phyloP scores from a whole-genome alignment of 495 filamentous ascomycete species.

The Terfezia claveryi region DNA sequence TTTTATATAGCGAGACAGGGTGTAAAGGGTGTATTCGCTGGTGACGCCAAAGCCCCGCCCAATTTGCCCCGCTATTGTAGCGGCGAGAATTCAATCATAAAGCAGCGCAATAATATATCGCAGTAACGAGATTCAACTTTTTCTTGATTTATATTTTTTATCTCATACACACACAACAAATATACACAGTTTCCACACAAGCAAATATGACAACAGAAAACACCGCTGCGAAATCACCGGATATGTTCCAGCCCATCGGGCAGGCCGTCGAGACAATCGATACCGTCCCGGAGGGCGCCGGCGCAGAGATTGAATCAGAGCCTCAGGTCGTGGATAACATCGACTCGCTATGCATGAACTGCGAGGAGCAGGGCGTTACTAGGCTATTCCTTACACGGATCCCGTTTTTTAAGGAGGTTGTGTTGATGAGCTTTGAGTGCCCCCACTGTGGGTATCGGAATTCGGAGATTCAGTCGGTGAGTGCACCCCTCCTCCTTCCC shows the following conservation, averaged over 20 bases:
- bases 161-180: too few relatives aligned
- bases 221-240: neutral
- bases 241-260: slow-evolving; percentile 29
- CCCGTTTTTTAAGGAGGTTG: slow-evolving; percentile 88
- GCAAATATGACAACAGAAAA: neutral
- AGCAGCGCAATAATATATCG: too few relatives aligned
- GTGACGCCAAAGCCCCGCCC: too few relatives aligned
- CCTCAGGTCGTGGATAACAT: slow-evolving; percentile 23
- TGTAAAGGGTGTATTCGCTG: too few relatives aligned
- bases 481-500: neutral
- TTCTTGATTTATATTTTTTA: too few relatives aligned
- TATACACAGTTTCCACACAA: neutral
- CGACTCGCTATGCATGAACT: slow-evolving; percentile 66
- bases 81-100: too few relatives aligned
- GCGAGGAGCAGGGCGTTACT: slow-evolving; percentile 67
- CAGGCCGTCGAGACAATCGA: slow-evolving; percentile 22
- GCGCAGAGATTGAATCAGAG: slow-evolving; percentile 18
- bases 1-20: too few relatives aligned
- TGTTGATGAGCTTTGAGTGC: slow-evolving; percentile 91
- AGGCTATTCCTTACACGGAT: slow-evolving; percentile 72
- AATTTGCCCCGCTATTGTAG: too few relatives aligned
- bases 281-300: slow-evolving; percentile 13
- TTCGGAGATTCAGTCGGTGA: slow-evolving; percentile 58
- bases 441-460: slow-evolving; percentile 69
- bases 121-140: too few relatives aligned